phyloP scores from a whole-genome alignment of 495 filamentous ascomycete genomes.

The Cenococcum geophilum region DNA sequence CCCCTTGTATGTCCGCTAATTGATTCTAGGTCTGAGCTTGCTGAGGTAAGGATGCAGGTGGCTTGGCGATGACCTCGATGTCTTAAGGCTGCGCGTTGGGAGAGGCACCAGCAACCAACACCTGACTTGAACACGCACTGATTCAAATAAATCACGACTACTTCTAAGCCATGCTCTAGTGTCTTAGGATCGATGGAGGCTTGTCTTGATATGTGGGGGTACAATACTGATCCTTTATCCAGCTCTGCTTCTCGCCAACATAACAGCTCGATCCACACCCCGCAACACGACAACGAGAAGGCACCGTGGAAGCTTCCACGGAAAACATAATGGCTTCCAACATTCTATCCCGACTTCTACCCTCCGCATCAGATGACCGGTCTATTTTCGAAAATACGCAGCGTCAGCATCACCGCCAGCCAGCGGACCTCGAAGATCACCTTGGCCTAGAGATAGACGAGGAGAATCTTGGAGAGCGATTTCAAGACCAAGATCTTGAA shows the following conservation, averaged over 20 bases:
- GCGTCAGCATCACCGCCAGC: conserved; percentile 53
- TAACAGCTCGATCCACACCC: conserved; percentile 3
- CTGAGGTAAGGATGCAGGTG: neutral
- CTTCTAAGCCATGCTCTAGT: conserved; percentile 19
- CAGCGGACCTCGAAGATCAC: conserved; percentile 60
- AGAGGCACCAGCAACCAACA: conserved; percentile 3
- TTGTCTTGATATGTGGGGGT: conserved; percentile 9
- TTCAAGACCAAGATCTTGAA: conserved; percentile 66
- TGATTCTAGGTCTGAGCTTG: too few species aligned
- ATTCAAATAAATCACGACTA: neutral
- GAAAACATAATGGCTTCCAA: conserved; percentile 65
- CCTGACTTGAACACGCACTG: conserved; percentile 19
- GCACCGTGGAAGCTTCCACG: neutral
- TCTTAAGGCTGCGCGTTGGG: conserved; percentile 4
- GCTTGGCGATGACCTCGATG: neutral
- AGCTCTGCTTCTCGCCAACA: neutral
- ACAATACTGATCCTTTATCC: conserved; percentile 11
- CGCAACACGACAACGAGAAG: neutral
- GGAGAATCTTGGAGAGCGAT: conserved; percentile 59
- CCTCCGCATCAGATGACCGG: conserved; percentile 42
- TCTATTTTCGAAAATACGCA: conserved; percentile 74
- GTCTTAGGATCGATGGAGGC: conserved; percentile 16
- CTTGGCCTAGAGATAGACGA: conserved; percentile 63
- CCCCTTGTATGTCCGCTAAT: too few species aligned
- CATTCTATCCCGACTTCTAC: conserved; percentile 66